A percentile compares a stretch with the other conserved stretches of the same genome.
phyloP scores from a whole-genome alignment of 23 red algal species.

The Gracilariopsis chorda region DNA sequence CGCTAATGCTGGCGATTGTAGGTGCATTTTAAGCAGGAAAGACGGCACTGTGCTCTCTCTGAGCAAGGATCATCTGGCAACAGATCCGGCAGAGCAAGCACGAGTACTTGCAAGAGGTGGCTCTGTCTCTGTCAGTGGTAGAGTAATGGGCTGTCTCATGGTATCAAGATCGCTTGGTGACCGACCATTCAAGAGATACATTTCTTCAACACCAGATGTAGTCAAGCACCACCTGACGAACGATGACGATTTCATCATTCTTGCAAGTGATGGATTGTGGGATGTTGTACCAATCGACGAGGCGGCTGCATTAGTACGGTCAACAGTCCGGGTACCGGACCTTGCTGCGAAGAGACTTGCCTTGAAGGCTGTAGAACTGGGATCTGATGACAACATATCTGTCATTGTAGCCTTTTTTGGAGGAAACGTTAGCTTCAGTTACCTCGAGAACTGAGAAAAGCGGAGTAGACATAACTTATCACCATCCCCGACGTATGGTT shows the following conservation, averaged over 20 bases:
- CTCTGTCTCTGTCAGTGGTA: conserved; percentile 49
- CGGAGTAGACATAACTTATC: neutral
- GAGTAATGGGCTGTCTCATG: conserved; percentile 76
- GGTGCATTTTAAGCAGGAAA: conserved; percentile 70
- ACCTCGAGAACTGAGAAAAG: neutral
- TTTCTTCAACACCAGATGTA: conserved; percentile 76
- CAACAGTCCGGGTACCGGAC: conserved; percentile 77
- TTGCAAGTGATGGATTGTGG: conserved; percentile 96
- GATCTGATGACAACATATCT: conserved; percentile 91
- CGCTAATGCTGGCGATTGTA: conserved; percentile 93
- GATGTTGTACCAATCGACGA: conserved; percentile 74
- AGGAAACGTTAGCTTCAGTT: conserved; percentile 34
- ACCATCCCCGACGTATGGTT: neutral
- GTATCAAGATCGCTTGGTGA: conserved; percentile 93
- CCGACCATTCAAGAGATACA: conserved; percentile 67
- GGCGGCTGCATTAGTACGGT: conserved; percentile 52
- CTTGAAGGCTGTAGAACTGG: conserved; percentile 74
- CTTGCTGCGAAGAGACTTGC: conserved; percentile 85
- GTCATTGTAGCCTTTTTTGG: conserved; percentile 83
- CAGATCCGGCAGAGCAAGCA: conserved; percentile 38
- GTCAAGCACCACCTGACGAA: conserved; percentile 1
- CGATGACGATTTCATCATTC: conserved; percentile 68
- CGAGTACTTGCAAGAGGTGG: conserved; percentile 64
- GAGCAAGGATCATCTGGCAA: conserved; percentile 77
- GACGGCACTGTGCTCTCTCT: conserved; percentile 46